Percentiles rank a stretch among this genome's conserved stretches.
Conservation (phyloP, 208 protist genomes). For the Trypanosoma scelopori region DNA sequence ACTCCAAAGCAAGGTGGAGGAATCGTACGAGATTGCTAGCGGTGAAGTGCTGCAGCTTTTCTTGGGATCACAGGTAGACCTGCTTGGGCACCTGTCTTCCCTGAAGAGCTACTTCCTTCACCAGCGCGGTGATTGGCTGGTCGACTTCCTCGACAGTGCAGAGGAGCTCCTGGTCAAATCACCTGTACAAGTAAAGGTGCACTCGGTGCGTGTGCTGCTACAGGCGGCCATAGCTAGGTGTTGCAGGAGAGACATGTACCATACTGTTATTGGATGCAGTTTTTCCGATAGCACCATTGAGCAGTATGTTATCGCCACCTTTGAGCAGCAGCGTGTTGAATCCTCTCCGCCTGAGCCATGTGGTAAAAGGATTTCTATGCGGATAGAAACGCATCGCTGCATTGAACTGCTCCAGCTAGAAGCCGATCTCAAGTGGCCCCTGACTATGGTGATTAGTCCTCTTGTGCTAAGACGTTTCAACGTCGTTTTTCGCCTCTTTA, state of each 20-base stretch:
- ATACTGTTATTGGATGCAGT: conserved; percentile 72
- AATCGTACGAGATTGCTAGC: conserved; percentile 78
- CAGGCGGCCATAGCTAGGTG: conserved; percentile 77
- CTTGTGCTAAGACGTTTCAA: conserved; percentile 65
- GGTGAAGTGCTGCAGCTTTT: conserved; percentile 73
- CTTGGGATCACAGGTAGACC: conserved; percentile 66
- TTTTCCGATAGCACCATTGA: conserved; percentile 64
- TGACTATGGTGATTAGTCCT: conserved; percentile 76
- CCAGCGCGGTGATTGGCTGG: conserved; percentile 77
- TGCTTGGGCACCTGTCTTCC: conserved; percentile 69
- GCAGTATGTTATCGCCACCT: conserved; percentile 31
- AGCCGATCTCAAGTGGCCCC: conserved; percentile 78
- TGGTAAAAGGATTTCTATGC: conserved; percentile 31
- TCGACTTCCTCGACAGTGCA: conserved; percentile 85
- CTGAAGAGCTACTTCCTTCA: conserved; percentile 86
- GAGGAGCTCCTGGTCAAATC: conserved; percentile 62
- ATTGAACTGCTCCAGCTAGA: conserved; percentile 85
- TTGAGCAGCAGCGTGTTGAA: conserved; percentile 25
- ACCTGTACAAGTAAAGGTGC: conserved; percentile 57
- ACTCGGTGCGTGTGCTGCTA: conserved; percentile 82
- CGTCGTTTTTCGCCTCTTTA: conserved; percentile 78
- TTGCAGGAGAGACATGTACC: conserved; percentile 67
- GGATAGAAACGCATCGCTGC: conserved; percentile 42
- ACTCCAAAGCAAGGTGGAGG: conserved; percentile 68
- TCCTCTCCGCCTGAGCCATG: conserved; percentile 3